phyloP scores from a whole-genome alignment of 2,329 filamentous ascomycete species.

The Ceratocystis lukuohia region DNA sequence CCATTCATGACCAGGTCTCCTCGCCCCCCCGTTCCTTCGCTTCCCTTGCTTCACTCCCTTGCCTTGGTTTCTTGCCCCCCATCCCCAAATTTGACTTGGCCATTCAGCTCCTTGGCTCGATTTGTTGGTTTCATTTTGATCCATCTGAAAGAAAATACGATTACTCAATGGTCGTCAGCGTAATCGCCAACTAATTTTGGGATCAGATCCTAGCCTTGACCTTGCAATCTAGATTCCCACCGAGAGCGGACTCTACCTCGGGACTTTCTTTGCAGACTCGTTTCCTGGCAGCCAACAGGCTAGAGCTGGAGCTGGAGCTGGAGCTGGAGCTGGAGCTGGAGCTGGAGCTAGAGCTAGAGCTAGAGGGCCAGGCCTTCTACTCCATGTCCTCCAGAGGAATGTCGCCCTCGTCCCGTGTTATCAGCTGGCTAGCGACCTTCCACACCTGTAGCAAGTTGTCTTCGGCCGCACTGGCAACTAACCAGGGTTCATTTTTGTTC shows the following conservation, averaged over 20 bases:
- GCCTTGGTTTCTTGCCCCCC: too few species aligned
- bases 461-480: slow-evolving; percentile 88
- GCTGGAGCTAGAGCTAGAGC: background rate
- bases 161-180: too few species aligned
- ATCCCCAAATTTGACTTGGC: too few species aligned
- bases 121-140: too few species aligned
- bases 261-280: background rate
- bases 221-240: too few species aligned
- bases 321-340: background rate
- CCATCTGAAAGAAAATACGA: too few species aligned
- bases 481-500: slow-evolving; percentile 95
- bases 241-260: background rate
- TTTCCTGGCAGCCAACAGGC: background rate
- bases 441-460: slow-evolving; percentile 95
- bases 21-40: too few species aligned
- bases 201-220: too few species aligned
- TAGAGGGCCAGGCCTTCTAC: slow-evolving; percentile 6
- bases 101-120: too few species aligned
- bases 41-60: too few species aligned
- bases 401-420: slow-evolving; percentile 62
- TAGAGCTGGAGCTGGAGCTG: background rate
- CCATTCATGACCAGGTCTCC: too few species aligned
- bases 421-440: slow-evolving; percentile 73
- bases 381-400: slow-evolving; percentile 63
- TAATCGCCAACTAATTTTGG: too few species aligned